Base-by-base conservation (phyloP, 495 filamentous ascomycete species). In the Bombardia bombarda region DNA sequence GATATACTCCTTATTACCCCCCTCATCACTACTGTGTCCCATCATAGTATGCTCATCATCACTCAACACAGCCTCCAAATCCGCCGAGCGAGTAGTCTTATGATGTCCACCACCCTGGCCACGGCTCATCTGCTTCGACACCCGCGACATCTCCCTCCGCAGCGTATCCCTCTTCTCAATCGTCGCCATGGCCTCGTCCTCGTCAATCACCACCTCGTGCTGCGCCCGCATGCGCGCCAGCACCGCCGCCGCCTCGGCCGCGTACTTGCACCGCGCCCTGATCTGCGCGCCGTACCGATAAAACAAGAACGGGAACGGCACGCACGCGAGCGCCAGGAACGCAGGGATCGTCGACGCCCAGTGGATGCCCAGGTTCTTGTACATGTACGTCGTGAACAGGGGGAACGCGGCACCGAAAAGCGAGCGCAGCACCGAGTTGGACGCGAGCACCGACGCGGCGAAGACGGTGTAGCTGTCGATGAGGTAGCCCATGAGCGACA, bases 371-470 rank as follows among this genome's bases (percentile, higher is more conserved):
- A 94, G 74, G 55, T 79, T 69, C 5, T 68, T 25, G 59, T 86
- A 92, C 82, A 92, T 85, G 43, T 83, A 52, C 0, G 73, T 77
- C 3, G 86, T 90, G 69, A 94, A 92, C 0, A 94, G 69, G 2
- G 87, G 87, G 68, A 94, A 92, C 0, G 75, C 82, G n/a, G 85
- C 82, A 52, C 87, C 87, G 56, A 90, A 88, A 14, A 70, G 49
- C 1, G 66, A 70, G 19, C 72, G 65, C 31, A 90, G 62, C 3
- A 90, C 78, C 13, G 80, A 73, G 62, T 86, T 89, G 25, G 85
- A 84, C 1, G 87, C 87, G 13, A 93, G 66, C 1, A 86, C 86
- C 1, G 80, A 85, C 2, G 87, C 86, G 5, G 86, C 86, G 51
- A 83, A 92, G 45, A 90, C 83, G 34, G 80, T 84, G 65, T 89